Base-by-base conservation (phyloP, 2,329 filamentous ascomycete species). In the Aureobasidium sp. region DNA sequence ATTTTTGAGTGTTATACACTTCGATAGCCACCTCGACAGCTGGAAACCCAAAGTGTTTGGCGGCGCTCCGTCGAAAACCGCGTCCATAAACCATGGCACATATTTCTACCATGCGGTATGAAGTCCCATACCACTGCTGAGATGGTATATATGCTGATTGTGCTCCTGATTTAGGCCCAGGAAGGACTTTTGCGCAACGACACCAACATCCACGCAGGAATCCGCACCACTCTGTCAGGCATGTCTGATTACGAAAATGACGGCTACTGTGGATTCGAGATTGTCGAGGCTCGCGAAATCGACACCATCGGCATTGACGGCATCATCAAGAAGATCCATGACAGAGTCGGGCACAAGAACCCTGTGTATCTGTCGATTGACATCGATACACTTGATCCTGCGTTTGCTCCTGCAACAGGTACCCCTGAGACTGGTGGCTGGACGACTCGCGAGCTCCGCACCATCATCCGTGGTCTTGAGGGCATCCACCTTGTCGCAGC, bases 21-120 rank as follows among this genome's bases (percentile, higher is more conserved):
- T 86, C 68, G 84, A 86, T 70, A 82, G 79, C 52, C 84, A 86
- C 70, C 74, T 85, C 74, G 81, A 82, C 65, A 81, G 81, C 69
- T 90, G 89, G 89, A 85, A 84, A 63, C 91, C 90, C 47, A 93
- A 93, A 72, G 90, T 94, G 29, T 95, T 95, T 68, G 90, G 91
- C 59, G 90, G 90, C 34, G 86, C 88, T 0, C 90, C 90, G 0
- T 88, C 84, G 31, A 83, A 91, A 64, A 84, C 86, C 42, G 90
- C 90, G 22, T 82, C 82, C 66, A 87, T 95, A 77, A 95, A 94
- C 76, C 89, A 94, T 76, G 90, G 90, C 45, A 94, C 90, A 1
- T 94, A 94, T 78, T 95, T 95, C 77, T 94, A 87, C 76, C 89
- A 93, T 72, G 90, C 90, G 0, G 77, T 87, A 1, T 31, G 29